Base-by-base conservation (phyloP, 495 filamentous ascomycete species). In the Lasiosphaeria miniovina region DNA sequence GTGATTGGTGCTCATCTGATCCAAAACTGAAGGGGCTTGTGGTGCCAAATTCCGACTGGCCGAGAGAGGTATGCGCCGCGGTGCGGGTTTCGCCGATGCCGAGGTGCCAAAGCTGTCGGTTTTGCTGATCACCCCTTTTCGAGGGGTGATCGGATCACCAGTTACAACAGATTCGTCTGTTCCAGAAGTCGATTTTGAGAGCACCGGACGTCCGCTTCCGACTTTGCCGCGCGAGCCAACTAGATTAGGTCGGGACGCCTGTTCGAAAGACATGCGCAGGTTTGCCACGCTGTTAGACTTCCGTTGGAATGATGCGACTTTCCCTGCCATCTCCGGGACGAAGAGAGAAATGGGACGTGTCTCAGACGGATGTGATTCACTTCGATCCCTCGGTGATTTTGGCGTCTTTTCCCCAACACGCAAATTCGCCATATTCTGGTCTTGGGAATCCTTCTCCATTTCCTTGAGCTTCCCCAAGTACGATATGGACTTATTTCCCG, bases 221-320 rank as follows among this genome's bases (percentile, higher is more conserved):
- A 34, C 17, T 49, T 51, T 57, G 52, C 5, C 10, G 33, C 1
- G 45, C 10, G 41, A 24, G 10, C 6, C 17, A 51, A 24, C 8
- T 3, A 35, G 10, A 14, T 49, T 8, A 2, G 9, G 15, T 8
- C 32, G 17, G 15, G 51, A 51, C 14, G 45, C 31, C 6, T 14
- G 49, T 52, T 77, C 71, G 36, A 75, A 75, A 4, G 70, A 68
- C 59, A 63, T 58, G 7, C 71, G 68, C 52, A 75, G 63, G 57
- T 75, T 69, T 36, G 73, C 68, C 36, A 77, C 73, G 38, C 73
- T 77, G 45, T 59, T 61, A 43, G 61, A 70, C 45, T 66, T 63
- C n/a, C 48, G 64, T 32, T 58, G 63, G 6, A 60, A 17, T 54
- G 63, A 24, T 36, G 51, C 38, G 31, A n/a, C 49, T 53, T 59